Evolutionary conservation across 192 early-diverging fungal genomes (phyloP), one percentile per base, ranked within the genome.

Genomic region (Phlyctochytrium arcticum): DNA sequence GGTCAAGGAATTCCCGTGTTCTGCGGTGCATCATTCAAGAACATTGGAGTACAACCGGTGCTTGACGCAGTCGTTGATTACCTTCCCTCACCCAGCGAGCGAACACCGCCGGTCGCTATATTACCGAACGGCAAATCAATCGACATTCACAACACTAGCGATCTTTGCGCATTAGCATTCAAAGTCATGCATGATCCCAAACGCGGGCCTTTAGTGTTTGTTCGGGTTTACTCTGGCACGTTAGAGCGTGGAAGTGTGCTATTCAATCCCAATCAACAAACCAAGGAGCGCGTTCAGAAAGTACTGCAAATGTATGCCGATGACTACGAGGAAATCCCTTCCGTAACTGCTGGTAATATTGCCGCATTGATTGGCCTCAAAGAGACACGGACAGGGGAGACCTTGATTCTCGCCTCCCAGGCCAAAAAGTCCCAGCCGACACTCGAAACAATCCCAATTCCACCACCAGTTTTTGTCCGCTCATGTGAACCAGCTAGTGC

Each of bases 251-350:
- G 89, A 3, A 78, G 76, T 32, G 77, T 92, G 19, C 82, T 89
- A 68, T 57, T 58, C 50, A 74, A 74, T 54, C 83, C 85, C 0
- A 80, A 73, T 1, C 77, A 79, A 39, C 71, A 73, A 4, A 60
- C 72, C 10, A 90, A 89, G 56, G 93, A 98, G 67, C 76, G 92
- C 15, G 92, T 84, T 15, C 86, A 82, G 30, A 91, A 91, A 61
- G 58, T 98, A 30, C 66, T 96, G 30, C 90, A 92, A 57, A 91
- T 95, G 89, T 95, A 98, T 61, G 95, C 91, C 9, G 90, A 93
- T 71, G 85, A 89, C 42, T 81, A 82, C 17, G 93, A 95, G 59
- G 93, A 95, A 65, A 91, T 95, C 58, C 71, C 81, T 1, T 36
- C 56, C 3, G 85, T 92, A 42, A 62, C 74, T 0, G 76, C 81